Conservation (phyloP, 345 rosid genomes). For the Mallotus nudiflorus region DNA sequence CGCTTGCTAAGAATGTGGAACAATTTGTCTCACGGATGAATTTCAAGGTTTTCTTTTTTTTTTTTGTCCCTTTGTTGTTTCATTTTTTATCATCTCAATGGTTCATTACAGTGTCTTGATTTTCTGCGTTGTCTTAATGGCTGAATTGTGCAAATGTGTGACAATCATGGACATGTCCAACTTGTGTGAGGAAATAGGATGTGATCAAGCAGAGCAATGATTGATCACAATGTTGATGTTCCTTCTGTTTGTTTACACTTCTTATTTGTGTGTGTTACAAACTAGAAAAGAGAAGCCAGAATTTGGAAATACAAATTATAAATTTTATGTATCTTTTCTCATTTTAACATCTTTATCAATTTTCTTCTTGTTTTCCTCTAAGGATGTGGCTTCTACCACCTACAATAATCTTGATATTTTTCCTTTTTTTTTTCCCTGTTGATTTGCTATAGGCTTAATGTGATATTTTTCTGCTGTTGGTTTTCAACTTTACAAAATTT, state of each 20-base stretch:
- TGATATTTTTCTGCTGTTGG: neutral
- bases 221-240: neutral
- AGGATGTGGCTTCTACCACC: too few relatives aligned
- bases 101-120: neutral
- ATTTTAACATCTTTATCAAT: neutral
- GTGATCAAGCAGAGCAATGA: neutral
- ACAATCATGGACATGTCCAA: neutral
- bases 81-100: neutral
- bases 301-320: neutral
- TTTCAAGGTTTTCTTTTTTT: constrained; percentile 10
- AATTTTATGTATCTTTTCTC: neutral
- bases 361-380: too few relatives aligned
- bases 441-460: too few relatives aligned
- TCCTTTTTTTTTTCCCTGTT: too few relatives aligned
- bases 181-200: neutral
- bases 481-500: neutral
- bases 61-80: neutral
- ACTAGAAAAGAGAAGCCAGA: neutral
- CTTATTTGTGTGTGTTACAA: neutral
- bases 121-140: neutral
- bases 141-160: neutral
- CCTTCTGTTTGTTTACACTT: neutral
- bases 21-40: neutral
- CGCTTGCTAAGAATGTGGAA: neutral
- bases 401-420: neutral